Conservation (phyloP, 106 monocot genomes). For the Platanthera guangdongensis region DNA sequence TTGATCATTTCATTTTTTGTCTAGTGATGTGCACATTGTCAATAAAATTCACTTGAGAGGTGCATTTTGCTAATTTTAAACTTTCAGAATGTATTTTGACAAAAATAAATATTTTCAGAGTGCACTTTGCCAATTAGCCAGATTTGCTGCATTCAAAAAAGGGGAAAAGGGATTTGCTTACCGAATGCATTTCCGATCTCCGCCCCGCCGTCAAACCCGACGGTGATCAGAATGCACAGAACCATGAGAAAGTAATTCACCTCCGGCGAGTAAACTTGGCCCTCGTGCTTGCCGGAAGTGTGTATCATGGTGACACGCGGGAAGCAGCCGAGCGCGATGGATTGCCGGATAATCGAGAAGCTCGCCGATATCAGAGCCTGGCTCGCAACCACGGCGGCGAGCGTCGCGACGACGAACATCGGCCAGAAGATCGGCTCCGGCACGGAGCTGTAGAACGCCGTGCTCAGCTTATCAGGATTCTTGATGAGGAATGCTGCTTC, state of each 20-base stretch:
- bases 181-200: slow-evolving; percentile 60
- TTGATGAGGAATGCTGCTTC: slow-evolving; percentile 50
- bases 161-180: slow-evolving; percentile 1
- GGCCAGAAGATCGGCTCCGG: slow-evolving; percentile 59
- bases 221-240: slow-evolving; percentile 33
- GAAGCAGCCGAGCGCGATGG: slow-evolving; percentile 57
- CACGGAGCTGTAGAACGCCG: slow-evolving; percentile 40
- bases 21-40: too few relatives aligned
- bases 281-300: slow-evolving; percentile 45
- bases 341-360: slow-evolving; percentile 59
- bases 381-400: slow-evolving; percentile 56
- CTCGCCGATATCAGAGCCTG: slow-evolving; percentile 64
- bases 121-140: too few relatives aligned
- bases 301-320: slow-evolving; percentile 58
- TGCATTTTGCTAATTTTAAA: too few relatives aligned
- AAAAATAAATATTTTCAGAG: too few relatives aligned
- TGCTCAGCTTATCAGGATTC: slow-evolving; percentile 31
- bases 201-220: slow-evolving; percentile 39
- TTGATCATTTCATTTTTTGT: too few relatives aligned
- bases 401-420: slow-evolving; percentile 41
- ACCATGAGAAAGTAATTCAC: slow-evolving; percentile 61
- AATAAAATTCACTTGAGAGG: too few relatives aligned
- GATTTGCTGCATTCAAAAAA: not conserved
- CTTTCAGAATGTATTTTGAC: too few relatives aligned
- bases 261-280: slow-evolving; percentile 49